A percentile compares a stretch with the other conserved stretches of the same genome.
phyloP scores from a whole-genome alignment of 257 asterid species.

The Solanum virginianum region DNA sequence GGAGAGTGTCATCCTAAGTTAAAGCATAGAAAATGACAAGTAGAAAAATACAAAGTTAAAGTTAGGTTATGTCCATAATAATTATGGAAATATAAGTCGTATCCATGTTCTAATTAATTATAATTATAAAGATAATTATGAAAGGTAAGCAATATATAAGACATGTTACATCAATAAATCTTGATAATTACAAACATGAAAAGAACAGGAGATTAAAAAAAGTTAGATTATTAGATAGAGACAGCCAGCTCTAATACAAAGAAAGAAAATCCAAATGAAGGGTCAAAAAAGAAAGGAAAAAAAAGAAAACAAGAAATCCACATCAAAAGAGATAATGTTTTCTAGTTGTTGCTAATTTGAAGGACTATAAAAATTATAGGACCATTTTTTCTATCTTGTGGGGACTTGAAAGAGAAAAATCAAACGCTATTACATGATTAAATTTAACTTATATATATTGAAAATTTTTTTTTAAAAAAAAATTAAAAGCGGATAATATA shows the following conservation, averaged over 20 bases:
- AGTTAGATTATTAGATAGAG: slow-evolving; percentile 23
- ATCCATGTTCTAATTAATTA: not conserved
- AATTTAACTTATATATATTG: not conserved
- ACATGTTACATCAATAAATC: slow-evolving; percentile 32
- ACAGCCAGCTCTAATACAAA: slow-evolving; percentile 5
- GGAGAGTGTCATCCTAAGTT: not conserved
- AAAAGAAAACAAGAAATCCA: slow-evolving; percentile 13
- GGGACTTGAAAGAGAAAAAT: not conserved
- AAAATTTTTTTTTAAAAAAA: not conserved
- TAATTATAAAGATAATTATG: not conserved
- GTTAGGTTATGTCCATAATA: not conserved
- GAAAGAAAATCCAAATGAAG: slow-evolving; percentile 29
- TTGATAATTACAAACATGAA: slow-evolving; percentile 8
- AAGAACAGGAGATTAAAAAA: not conserved
- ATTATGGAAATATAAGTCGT: not conserved
- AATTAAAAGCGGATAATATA: not conserved
- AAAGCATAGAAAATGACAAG: not conserved
- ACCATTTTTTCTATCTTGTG: not conserved
- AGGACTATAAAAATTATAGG: slow-evolving; percentile 1
- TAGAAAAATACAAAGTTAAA: not conserved
- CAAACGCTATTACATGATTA: not conserved
- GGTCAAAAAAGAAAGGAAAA: slow-evolving; percentile 34
- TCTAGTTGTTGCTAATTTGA: slow-evolving; percentile 4
- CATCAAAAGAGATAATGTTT: slow-evolving; percentile 34
- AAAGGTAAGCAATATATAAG: not conserved